Percentiles rank a stretch among this genome's conserved stretches.
These are phyloP conservation scores for Dalechampia spathulata DNA, from an alignment of 441 rosid species.

Conservation along the genomic window DNA sequence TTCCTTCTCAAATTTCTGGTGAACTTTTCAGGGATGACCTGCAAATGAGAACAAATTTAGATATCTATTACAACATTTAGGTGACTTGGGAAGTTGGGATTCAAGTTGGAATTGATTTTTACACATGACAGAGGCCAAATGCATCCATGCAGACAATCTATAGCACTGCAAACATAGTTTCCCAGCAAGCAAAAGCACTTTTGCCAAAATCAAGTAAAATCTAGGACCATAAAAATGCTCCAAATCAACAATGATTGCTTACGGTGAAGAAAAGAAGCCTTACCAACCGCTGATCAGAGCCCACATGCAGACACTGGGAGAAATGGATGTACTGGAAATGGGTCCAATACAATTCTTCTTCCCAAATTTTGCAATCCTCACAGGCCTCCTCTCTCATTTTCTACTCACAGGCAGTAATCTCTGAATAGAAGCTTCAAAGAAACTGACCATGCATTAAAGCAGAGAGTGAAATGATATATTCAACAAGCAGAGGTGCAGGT, in stretches of 20 bases:
- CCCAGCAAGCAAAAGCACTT: background rate
- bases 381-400: conserved; percentile 34
- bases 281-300: conserved; percentile 45
- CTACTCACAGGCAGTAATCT: background rate
- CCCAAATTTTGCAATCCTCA: conserved; percentile 47
- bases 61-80: background rate
- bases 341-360: conserved; percentile 62
- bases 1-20: conserved; percentile 37
- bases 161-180: no score
- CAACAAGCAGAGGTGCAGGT: no score
- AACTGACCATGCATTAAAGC: no score
- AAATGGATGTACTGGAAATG: conserved; percentile 54
- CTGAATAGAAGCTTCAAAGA: background rate
- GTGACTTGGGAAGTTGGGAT: background rate
- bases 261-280: conserved; percentile 12
- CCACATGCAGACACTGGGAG: conserved; percentile 44
- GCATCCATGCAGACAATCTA: no score
- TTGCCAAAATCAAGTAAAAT: background rate
- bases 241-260: background rate
- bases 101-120: no score
- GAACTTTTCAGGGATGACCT: conserved; percentile 63
- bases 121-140: no score
- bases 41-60: conserved; percentile 12
- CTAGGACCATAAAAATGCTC: background rate
- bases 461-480: no score